Base-by-base conservation (phyloP, 129 eudicot genomes). In the Centrapalus pauciflorus region DNA sequence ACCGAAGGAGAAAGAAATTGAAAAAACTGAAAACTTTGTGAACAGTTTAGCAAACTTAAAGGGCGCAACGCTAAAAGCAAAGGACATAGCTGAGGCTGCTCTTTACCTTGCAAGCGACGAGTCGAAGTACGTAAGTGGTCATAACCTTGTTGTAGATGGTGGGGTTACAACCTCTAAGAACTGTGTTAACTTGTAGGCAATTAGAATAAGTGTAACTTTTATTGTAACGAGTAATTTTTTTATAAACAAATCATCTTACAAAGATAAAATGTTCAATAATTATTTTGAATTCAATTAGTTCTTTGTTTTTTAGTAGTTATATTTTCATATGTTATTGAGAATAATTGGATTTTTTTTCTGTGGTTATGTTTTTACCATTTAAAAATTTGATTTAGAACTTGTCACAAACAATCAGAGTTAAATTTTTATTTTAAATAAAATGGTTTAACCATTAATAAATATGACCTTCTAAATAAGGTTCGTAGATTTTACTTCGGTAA, bases 91-190 rank as follows among this genome's bases (percentile, higher is more conserved):
- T 0, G 92, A 85, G 72, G 96, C 96, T 4, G 96, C 96, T 30
- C 82, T 88, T 68, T 88, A 80, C 77, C 85, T 88, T 2, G 92
- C 89, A 29, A 82, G 93, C 29, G 96, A 85, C 10, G 96, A 88
- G 51, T 85, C 96, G 0, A 81, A 66, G 52, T 88, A 88, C 26
- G 84, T 85, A n/a, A 88, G 93, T 69, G 93, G 96, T 45, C 96
- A 88, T 59, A 83, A 88, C 59, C 93, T 88, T 9, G 89, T 88
- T 20, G 89, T 88, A 4, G 96, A 85, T 74, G 96, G 93, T 38
- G 89, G 80, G 3, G 75, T 85, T 40, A 85, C 93, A 12, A 74
- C 88, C 2, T 81, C 95, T 16, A 87, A 59, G 24, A 82, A 87
- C 28, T 74, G 77, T 66, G 88, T 87, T 64, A 69, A 81, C 34